phyloP scores from a whole-genome alignment of 768 basidiomycete genomes.

The Royoungia palumana region DNA sequence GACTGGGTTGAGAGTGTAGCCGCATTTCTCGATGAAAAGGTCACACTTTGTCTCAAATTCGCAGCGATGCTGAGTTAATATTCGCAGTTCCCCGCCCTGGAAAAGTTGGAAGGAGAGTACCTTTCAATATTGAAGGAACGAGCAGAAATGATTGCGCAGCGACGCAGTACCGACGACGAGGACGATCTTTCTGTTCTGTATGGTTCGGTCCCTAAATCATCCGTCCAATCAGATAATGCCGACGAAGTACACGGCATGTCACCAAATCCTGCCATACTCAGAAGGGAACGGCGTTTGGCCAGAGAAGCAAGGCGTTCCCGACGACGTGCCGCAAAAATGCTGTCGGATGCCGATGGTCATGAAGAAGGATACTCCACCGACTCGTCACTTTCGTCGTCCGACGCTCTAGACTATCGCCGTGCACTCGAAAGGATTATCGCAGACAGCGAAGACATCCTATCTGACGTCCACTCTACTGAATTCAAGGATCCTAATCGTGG shows the following conservation, averaged over 20 bases:
- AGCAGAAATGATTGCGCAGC: constrained; percentile 58
- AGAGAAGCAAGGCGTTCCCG: constrained; percentile 53
- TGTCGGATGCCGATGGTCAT: constrained; percentile 20
- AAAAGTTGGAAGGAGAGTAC: constrained; percentile 74
- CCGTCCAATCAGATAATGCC: constrained; percentile 39
- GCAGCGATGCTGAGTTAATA: neutral
- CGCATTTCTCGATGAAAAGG: constrained; percentile 88
- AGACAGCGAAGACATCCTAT: constrained; percentile 57
- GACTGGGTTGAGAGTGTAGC: constrained; percentile 84
- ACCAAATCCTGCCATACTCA: constrained; percentile 42
- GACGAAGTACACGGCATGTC: constrained; percentile 62
- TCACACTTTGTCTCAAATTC: constrained; percentile 25
- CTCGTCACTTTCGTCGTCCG: constrained; percentile 61
- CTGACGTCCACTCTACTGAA: constrained; percentile 81
- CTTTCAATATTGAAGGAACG: constrained; percentile 73
- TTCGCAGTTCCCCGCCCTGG: constrained; percentile 68
- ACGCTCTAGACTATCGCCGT: constrained; percentile 62
- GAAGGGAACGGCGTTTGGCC: constrained; percentile 55
- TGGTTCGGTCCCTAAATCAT: constrained; percentile 45
- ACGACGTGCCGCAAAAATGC: constrained; percentile 36
- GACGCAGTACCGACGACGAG: constrained; percentile 72
- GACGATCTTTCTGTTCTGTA: constrained; percentile 76
- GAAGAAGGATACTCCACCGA: constrained; percentile 92
- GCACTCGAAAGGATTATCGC: constrained; percentile 55
- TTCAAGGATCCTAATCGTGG: constrained; percentile 79